phyloP scores from a whole-genome alignment of 768 basidiomycete genomes.

The Amanita thiersii region DNA sequence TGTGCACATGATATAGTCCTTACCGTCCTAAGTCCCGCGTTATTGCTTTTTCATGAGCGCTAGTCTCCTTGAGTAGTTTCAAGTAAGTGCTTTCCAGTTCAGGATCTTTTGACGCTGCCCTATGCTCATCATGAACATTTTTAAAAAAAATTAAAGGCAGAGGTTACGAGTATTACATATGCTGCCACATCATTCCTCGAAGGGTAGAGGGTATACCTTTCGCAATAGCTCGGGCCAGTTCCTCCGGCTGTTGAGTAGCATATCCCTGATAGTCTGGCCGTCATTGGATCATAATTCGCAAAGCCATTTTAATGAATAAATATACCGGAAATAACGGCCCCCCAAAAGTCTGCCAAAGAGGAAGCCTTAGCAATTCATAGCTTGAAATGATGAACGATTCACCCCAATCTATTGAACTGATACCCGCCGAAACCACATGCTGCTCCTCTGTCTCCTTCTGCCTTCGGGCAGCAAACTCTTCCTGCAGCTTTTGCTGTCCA shows the following conservation, averaged over 20 bases:
- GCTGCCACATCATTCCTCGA: slow-evolving; percentile 94
- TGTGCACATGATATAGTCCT: slow-evolving; percentile 10
- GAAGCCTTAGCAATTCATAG: slow-evolving; percentile 2
- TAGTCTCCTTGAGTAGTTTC: slow-evolving; percentile 70
- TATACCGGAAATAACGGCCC: slow-evolving; percentile 79
- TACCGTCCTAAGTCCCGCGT: slow-evolving; percentile 84
- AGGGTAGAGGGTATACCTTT: slow-evolving; percentile 82
- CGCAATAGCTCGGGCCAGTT: slow-evolving; percentile 85
- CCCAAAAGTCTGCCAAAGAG: slow-evolving; percentile 79
- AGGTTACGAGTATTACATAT: slow-evolving; percentile 50
- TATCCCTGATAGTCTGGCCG: slow-evolving; percentile 77
- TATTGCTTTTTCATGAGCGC: slow-evolving; percentile 91
- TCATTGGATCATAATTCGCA: slow-evolving; percentile 4
- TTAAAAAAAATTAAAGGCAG: slow-evolving; percentile 6
- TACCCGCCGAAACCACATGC: slow-evolving; percentile 22
- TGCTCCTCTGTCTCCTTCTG: slow-evolving; percentile 45
- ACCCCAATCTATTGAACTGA: slow-evolving; percentile 72
- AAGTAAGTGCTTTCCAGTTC: slow-evolving; percentile 82
- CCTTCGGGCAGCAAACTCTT: slow-evolving; percentile 62
- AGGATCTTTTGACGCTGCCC: slow-evolving; percentile 90
- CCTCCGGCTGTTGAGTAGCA: slow-evolving; percentile 69
- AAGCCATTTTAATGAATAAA: neutral
- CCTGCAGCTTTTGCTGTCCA: slow-evolving; percentile 64
- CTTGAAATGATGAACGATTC: slow-evolving; percentile 2
- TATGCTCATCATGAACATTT: slow-evolving; percentile 27